These are phyloP conservation scores for Letharia lupina DNA, from an alignment of 495 filamentous ascomycete species.

Conservation along the genomic window DNA sequence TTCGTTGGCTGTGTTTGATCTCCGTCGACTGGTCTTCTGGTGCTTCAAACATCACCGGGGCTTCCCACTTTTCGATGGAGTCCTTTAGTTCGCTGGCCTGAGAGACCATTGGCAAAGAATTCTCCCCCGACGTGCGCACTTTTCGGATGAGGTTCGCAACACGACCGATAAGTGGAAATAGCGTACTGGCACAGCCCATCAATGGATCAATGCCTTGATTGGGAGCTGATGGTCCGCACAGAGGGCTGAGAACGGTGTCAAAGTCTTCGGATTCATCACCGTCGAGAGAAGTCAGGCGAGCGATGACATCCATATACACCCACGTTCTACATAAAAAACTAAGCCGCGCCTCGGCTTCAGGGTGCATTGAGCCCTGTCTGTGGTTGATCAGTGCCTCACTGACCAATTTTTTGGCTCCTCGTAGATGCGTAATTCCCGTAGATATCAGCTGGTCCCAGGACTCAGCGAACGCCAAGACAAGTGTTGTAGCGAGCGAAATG, in stretches of 20 bases:
- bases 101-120: constrained; percentile 53
- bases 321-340: constrained; percentile 70
- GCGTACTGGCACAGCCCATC: constrained; percentile 62
- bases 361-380: constrained; percentile 29
- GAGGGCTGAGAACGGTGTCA: constrained; percentile 36
- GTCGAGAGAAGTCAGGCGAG: constrained; percentile 60
- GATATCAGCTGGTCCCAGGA: constrained; percentile 69
- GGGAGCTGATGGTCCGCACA: constrained; percentile 34
- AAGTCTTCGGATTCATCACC: constrained; percentile 49
- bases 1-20: constrained; percentile 59
- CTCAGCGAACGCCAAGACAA: constrained; percentile 68
- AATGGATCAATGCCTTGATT: constrained; percentile 62
- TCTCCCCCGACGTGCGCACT: constrained; percentile 49
- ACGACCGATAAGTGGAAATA: constrained; percentile 66
- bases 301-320: constrained; percentile 78
- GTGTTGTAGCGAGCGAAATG: constrained; percentile 62
- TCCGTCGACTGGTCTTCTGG: constrained; percentile 60
- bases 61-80: constrained; percentile 55
- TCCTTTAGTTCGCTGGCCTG: constrained; percentile 58
- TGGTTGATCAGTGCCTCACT: constrained; percentile 45
- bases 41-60: constrained; percentile 46
- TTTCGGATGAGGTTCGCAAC: constrained; percentile 61
- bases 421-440: constrained; percentile 67
- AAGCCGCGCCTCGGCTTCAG: constrained; percentile 46
- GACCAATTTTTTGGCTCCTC: constrained; percentile 59